Base-by-base conservation (phyloP, 1,139 yeast genomes). In the Taphrina pruni region DNA sequence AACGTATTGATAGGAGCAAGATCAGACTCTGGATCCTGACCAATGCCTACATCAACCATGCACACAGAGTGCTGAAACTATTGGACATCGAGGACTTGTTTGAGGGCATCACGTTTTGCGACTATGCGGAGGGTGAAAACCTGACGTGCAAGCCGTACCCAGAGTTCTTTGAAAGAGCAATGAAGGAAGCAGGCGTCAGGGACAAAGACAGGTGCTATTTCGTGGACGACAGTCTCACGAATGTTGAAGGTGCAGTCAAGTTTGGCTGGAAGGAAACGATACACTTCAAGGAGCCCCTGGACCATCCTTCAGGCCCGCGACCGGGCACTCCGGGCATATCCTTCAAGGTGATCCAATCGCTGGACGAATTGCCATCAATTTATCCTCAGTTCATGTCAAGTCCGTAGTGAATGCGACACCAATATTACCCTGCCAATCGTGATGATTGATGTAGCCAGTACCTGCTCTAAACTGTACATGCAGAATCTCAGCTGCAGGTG, bases 41-140 rank as follows among this genome's bases (percentile, higher is more conserved):
- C 17, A 94, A 94, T 77, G 99, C 99, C 0, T 94, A 93, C 80
- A 87, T 88, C 77, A 90, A 86, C 75, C 98, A 94, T 77, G 98
- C 95, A 0, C 76, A 87, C 12, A 71, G 82, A 7, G 96, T 90
- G 20, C 83, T 92, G 26, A 83, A 87, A 54, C 82, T 93, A 69
- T 82, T 94, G 65, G 98, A 97, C 1, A 78, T 94, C 45, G 97
- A 94, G 32, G 97, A 93, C 77, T 77, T 91, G 70, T 93, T 94
- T 76, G 98, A 93, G 73, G 99, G 99, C 20, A 46, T 94, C 74
- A 91, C 97, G 0, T 94, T 81, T 79, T 94, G 99, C 80, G 96
- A 94, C 79, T 94, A 94, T 77, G 78, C 85, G 8, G 78, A 81
- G 72, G 55, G 60, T 6, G 79, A 79, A 32, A 92, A 93, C 6